A percentile compares a stretch with the other conserved stretches of the same genome.
Conservation (phyloP, 176 grass and related monocot genomes). For the Olyra latifolia region DNA sequence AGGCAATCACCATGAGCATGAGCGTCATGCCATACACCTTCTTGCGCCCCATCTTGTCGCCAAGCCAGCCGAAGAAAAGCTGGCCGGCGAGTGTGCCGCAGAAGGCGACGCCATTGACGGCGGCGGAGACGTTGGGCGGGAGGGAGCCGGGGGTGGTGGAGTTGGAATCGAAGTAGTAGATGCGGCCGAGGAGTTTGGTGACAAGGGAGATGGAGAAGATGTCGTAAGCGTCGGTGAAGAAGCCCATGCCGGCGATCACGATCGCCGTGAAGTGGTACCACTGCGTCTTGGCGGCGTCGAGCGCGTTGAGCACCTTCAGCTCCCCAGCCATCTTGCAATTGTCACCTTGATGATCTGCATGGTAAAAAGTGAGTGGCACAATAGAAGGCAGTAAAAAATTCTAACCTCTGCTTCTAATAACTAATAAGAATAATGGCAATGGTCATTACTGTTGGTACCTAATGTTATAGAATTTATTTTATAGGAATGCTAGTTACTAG, state of each 20-base stretch:
- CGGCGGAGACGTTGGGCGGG: neutral
- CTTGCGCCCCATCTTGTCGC: constrained; percentile 72
- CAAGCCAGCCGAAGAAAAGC: constrained; percentile 78
- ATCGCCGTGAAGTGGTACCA: constrained; percentile 30
- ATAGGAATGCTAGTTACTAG: too few species aligned
- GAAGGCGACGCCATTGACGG: constrained; percentile 54
- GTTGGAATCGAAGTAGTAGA: constrained; percentile 1
- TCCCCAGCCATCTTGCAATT: constrained; percentile 11
- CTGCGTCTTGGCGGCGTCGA: constrained; percentile 39
- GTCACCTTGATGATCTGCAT: too few species aligned
- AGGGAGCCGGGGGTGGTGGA: neutral
- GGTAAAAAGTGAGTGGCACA: too few species aligned
- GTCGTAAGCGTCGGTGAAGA: constrained; percentile 30
- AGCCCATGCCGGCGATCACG: constrained; percentile 35
- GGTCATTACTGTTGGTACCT: too few species aligned
- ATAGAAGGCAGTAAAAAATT: too few species aligned
- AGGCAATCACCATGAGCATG: constrained; percentile 44
- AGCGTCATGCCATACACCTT: constrained; percentile 52
- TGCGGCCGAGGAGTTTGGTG: constrained; percentile 21
- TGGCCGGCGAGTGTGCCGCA: constrained; percentile 57
- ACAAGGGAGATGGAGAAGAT: constrained; percentile 26
- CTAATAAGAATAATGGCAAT: too few species aligned
- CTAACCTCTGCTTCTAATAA: too few species aligned
- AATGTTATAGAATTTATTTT: too few species aligned
- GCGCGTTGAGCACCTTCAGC: constrained; percentile 42